Evolutionary conservation across 2,329 filamentous ascomycete genomes (phyloP), one percentile per base, ranked within the genome.

Genomic region (Xylaria sp.): DNA sequence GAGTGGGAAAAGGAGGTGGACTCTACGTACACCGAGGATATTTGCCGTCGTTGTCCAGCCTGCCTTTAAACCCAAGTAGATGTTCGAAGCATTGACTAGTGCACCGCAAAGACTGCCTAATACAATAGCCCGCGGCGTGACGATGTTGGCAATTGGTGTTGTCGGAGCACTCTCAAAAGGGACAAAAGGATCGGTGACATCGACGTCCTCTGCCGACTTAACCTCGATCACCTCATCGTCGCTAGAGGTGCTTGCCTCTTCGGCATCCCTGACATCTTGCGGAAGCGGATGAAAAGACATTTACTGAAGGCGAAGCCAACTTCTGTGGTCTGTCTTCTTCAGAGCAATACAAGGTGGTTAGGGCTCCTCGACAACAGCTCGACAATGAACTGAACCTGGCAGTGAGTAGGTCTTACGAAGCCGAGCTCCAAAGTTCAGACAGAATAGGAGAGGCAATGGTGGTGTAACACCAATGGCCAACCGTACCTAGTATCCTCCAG

Each of bases 51-150:
- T 22, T 19, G 48, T 45, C 41, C 41, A 50, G 7, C 48, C 48
- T 22, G 48, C 22, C 16, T 43, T 50, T 19, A 50, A 21, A 7
- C 41, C 48, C n/a, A 50, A 19, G 19, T 50, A 50, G 4, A 50
- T 45, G 24, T 50, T 50, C 8, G 48, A 39, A 4, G 48, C 48
- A 21, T 50, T 50, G 13, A 50, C 48, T 1, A 50, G 37, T 6
- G 20, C 42, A 22, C 48, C 48, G 17, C 48, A 45, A 17, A 50
- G 29, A 17, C 34, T 24, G 11, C 41, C 48, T 6, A 50, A 17
- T 7, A 44, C 4, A n/a, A 50, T 37, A 5, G 48, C 48, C 11
- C 48, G 41, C 16, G 42, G 24, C 16, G 47, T 49, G 5, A 49
- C 18, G 21, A 49, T 49, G 18, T 49, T 43, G 18, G 9, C 39